A percentile compares a stretch with the other conserved stretches of the same genome.
phyloP scores from a whole-genome alignment of 140 eudicot species.

The Senecio squalidus region DNA sequence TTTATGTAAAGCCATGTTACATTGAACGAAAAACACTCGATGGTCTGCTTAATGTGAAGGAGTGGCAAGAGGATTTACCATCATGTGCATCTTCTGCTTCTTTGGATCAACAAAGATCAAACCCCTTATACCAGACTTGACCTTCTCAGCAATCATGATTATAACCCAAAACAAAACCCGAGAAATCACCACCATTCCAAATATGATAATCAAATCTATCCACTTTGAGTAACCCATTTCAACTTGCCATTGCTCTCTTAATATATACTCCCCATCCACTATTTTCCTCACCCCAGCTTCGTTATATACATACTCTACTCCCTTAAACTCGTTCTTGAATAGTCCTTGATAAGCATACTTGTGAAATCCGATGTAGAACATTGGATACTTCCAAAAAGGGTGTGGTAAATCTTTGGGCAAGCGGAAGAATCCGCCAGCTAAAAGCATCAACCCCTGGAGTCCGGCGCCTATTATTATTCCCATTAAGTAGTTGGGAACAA shows the following conservation, averaged over 20 bases:
- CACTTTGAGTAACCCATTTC: conserved; percentile 52
- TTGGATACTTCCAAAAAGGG: conserved; percentile 40
- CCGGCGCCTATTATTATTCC: conserved; percentile 47
- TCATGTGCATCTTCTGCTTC: conserved; percentile 15
- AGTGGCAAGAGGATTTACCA: conserved; percentile 29
- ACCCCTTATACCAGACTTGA: conserved; percentile 21
- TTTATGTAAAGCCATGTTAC: neutral
- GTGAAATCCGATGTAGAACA: conserved; percentile 40
- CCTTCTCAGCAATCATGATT: conserved; percentile 31
- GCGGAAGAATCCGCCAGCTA: conserved; percentile 43
- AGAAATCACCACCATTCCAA: conserved; percentile 39
- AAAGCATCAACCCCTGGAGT: conserved; percentile 39
- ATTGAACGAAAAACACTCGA: neutral
- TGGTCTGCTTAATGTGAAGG: conserved; percentile 7
- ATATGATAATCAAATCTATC: conserved; percentile 31
- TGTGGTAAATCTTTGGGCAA: conserved; percentile 37
- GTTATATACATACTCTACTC: conserved; percentile 1
- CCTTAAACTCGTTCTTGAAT: conserved; percentile 46
- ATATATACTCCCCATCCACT: conserved; percentile 28
- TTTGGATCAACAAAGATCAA: conserved; percentile 6
- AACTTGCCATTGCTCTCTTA: conserved; percentile 39
- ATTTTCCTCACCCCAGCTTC: conserved; percentile 15
- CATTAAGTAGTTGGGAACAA: conserved; percentile 47
- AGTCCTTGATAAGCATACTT: conserved; percentile 48
- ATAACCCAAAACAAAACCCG: conserved; percentile 35